Conservation (phyloP, 345 rosid genomes). For the Acer negundo region DNA sequence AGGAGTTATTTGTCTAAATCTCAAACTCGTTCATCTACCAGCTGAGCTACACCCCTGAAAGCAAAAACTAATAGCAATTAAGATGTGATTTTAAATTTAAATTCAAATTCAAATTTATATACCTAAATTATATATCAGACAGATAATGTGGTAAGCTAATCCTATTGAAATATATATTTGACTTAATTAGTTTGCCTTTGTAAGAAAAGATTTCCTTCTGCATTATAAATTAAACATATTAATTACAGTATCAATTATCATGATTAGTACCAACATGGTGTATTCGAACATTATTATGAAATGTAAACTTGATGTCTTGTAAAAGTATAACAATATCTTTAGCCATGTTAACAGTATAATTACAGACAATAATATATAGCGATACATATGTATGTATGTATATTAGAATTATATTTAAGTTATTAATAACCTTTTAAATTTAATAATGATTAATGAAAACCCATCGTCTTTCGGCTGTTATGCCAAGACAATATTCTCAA, state of each 20-base stretch:
- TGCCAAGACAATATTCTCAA: not conserved
- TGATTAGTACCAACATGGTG: constrained; percentile 14
- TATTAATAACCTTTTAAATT: not conserved
- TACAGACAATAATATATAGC: constrained; percentile 8
- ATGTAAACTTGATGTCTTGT: constrained; percentile 15
- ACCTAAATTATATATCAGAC: too few relatives aligned
- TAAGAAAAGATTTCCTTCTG: not conserved
- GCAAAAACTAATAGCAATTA: not conserved
- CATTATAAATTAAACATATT: constrained; percentile 9
- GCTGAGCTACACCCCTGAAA: fast-evolving
- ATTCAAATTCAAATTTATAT: too few relatives aligned
- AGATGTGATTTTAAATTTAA: too few relatives aligned
- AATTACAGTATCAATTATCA: not conserved
- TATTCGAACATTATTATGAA: constrained; percentile 15
- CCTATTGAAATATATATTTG: too few relatives aligned
- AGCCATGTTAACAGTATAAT: constrained; percentile 13
- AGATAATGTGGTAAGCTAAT: too few relatives aligned
- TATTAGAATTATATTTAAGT: not conserved
- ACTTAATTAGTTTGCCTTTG: not conserved
- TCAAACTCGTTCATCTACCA: too few relatives aligned
- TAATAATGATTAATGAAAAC: not conserved
- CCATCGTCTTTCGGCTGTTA: constrained; percentile 2
- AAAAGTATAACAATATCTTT: constrained; percentile 22
- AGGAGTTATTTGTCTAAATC: too few relatives aligned
- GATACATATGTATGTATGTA: not conserved